Percentiles rank a stretch among this genome's conserved stretches.
These are phyloP conservation scores for Starmerella ratchasimensis DNA, from an alignment of 805 yeast species.

Conservation along the genomic window DNA sequence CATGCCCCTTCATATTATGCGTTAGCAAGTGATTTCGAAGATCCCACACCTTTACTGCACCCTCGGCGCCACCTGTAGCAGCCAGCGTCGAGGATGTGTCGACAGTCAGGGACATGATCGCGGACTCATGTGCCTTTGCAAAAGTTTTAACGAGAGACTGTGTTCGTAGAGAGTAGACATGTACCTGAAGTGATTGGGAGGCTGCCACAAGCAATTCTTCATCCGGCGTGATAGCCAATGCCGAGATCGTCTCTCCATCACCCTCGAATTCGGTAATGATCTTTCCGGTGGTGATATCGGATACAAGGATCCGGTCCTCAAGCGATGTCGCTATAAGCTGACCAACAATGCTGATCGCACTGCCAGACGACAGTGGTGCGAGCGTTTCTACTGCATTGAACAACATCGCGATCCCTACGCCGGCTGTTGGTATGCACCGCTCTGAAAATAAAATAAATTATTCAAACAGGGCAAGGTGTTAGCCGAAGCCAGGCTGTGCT, in stretches of 20 bases:
- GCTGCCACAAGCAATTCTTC: conserved; percentile 55
- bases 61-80: conserved; percentile 94
- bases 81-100: conserved; percentile 75
- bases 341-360: conserved; percentile 59
- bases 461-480: no score
- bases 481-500: no score
- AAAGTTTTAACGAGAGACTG: conserved; percentile 10
- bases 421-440: no score
- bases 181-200: conserved; percentile 72
- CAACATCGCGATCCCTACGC: conserved; percentile 18
- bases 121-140: conserved; percentile 43
- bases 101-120: conserved; percentile 61
- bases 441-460: no score
- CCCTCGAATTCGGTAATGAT: conserved; percentile 55
- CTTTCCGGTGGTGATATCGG: conserved; percentile 47
- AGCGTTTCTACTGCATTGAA: conserved; percentile 25
- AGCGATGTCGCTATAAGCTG: conserved; percentile 61
- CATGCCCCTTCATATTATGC: conserved; percentile 86
- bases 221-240: conserved; percentile 63
- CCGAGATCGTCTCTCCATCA: conserved; percentile 71
- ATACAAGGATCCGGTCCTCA: conserved; percentile 59
- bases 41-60: conserved; percentile 83
- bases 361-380: conserved; percentile 79
- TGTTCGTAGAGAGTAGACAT: conserved; percentile 36
- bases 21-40: conserved; percentile 76